Conservation (phyloP, 2,329 filamentous ascomycete species). For the Alternaria panax region DNA sequence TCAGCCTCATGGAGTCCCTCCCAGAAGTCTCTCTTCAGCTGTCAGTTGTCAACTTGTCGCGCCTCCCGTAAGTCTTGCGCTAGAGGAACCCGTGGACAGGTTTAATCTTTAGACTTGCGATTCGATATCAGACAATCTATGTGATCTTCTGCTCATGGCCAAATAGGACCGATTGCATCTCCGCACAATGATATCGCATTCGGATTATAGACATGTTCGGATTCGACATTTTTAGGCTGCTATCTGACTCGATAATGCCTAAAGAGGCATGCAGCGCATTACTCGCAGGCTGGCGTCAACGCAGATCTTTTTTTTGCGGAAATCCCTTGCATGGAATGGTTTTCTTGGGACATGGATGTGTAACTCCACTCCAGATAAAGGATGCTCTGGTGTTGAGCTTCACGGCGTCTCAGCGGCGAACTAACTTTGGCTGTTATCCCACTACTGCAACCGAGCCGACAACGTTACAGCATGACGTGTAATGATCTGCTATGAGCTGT, state of each 20-base stretch:
- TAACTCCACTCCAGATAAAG: constrained; percentile 3
- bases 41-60: constrained; percentile 11
- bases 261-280: neutral
- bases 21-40: neutral
- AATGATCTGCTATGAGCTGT: neutral
- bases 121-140: neutral
- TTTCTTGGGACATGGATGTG: constrained; percentile 1
- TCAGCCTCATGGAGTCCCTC: neutral
- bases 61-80: constrained; percentile 1
- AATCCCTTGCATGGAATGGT: neutral
- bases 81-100: constrained; percentile 9
- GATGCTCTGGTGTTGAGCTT: constrained; percentile 5
- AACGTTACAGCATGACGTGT: constrained; percentile 13
- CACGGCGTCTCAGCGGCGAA: constrained; percentile 7
- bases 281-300: constrained; percentile 1
- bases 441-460: constrained; percentile 13
- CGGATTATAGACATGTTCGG: neutral
- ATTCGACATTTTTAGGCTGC: neutral
- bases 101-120: neutral
- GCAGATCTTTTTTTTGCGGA: neutral
- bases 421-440: neutral
- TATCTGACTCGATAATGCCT: neutral
- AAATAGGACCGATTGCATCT: neutral
- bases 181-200: neutral
- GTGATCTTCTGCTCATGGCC: neutral